Base-by-base conservation (phyloP, 371 early-diverging fungal genomes). In the Mucor sp. region DNA sequence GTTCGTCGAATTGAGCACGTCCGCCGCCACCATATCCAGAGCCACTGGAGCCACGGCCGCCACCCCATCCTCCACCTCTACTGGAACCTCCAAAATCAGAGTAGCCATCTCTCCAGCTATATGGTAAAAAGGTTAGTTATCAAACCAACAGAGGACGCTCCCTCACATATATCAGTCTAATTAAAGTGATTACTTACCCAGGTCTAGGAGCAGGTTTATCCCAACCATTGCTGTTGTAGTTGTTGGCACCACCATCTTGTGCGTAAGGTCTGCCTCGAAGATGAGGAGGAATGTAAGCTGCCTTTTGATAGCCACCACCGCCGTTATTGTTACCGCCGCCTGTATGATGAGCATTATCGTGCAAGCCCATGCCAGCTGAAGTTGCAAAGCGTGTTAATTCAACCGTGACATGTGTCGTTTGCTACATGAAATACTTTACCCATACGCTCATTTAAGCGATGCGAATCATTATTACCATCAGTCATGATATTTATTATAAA, bases 291-390 rank as follows among this genome's bases (percentile, higher is more conserved):
- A 86, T 80, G 74, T 85, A 88, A 67, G 72, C 47, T 60, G 76
- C 62, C 30, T 71, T 66, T 48, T 66, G 70, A 57, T 63, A 63
- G 6, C 63, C 63, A 39, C 35, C 59, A 4, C 19, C 14, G 6
- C 19, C 14, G 14, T 30, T 33, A 33, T 25, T 25, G 30, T 25
- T 25, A 9, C 56, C 28, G 25, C 56, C 56, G 30, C 58, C 65
- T 62, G 53, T 68, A 72, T 62, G 33, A 72, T 62, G 33, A 60
- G 75, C 70, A 44, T 75, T 68, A 50, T 84, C 77, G 66, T 86
- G 80, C 71, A 90, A 75, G 78, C 88, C 84, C 89, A 91, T 87
- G 72, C 84, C 88, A 89, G 91, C 91, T 91, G 82, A 27, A 6
- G 19, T 44, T 25, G 21, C 6, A 23, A 53, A 53, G 27, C 53